Evolutionary conservation across 495 filamentous ascomycete genomes (phyloP), one percentile per base, ranked within the genome.

Genomic region (Aspergillus coremiiformis): DNA sequence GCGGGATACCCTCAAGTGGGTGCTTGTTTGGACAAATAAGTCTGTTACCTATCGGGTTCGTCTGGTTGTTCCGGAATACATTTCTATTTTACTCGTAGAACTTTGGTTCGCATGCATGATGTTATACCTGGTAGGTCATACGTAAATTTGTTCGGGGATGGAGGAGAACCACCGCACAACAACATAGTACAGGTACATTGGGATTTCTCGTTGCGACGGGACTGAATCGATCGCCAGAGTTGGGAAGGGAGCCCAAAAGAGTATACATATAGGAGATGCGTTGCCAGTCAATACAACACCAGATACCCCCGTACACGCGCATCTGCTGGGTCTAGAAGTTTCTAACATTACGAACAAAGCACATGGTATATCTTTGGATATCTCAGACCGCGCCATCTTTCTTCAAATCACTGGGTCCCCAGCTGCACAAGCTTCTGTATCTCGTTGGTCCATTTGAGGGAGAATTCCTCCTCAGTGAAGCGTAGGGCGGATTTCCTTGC

Each of bases 381-480:
- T 35, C 7, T 35, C 32, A 35, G 5, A n/a, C 2, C 12, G 32
- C 12, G 29, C 2, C 11, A 8, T 9, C 2, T 7, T 32, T 14
- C 14, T 1, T n/a, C 32, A 35, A 35, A 35, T 35, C 19, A 44
- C 12, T 10, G 41, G 22, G 3, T 5, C 39, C 5, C 21, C 61
- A 83, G 55, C 33, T 63, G 64, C 15, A 95, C 82, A 54, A 96
- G 71, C 66, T 76, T 79, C 64, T 84, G 79, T 68, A 95, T 69
- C 62, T 90, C 78, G 26, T 57, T 60, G 14, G 86, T 62, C 93
- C 93, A 97, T 32, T 78, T 78, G 54, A 68, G 73, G 5, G 77
- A 81, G 69, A 98, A 98, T 49, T 84, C 85, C 58, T 87, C 85
- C 67, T 96, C 93, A 0, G 86, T 87, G 61, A 98, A 98, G 42